Evolutionary conservation across 495 filamentous ascomycete species (phyloP), one percentile per base, ranked within the genome.

Genomic region (Aspergillus indologenus): DNA sequence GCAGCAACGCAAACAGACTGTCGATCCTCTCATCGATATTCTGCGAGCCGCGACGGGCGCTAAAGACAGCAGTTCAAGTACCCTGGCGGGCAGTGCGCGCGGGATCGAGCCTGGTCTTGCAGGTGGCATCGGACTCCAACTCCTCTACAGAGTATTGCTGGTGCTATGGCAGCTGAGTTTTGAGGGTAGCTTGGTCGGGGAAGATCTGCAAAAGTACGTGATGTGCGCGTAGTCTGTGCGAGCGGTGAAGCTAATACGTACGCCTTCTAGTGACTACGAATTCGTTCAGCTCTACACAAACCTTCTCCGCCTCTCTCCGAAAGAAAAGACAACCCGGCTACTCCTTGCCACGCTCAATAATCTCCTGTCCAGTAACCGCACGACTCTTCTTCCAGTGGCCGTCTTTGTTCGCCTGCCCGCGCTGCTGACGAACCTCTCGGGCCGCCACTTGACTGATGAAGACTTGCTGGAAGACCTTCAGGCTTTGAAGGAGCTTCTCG

Each of bases 161-260:
- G 90, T 92, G 15, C 71, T 98, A 21, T 99, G 95, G 95, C 91
- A 98, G 76, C 78, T 98, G 52, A 94, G 90, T 58, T 99, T 99
- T 61, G 95, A 98, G 67, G 90, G 87, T 21, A 79, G 79, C 26
- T 75, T 89, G 7, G 81, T 99, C 60, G 93, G 95, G 21, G 89
- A 94, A 57, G 93, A 88, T 29, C 74, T 97, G 43, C 87, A 96
- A 73, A 83, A 90, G 90, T 93, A 83, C 64, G 81, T 72, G 19
- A n/a, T n/a, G 8, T n/a, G 22, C 18, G 6, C 19, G 40, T 23
- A 40, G 12, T 21, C 51, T 7, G 6, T 29, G 19, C n/a, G 34
- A 42, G 23, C 42, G 19, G 7, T 21, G 15, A 8, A 3, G 44
- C 21, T 29, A 43, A 54, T 50, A 59, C 72, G 60, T 19, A 18